Evolutionary conservation across 148 eudicot species (phyloP).

Genomic region (Arctostaphylos glauca): DNA sequence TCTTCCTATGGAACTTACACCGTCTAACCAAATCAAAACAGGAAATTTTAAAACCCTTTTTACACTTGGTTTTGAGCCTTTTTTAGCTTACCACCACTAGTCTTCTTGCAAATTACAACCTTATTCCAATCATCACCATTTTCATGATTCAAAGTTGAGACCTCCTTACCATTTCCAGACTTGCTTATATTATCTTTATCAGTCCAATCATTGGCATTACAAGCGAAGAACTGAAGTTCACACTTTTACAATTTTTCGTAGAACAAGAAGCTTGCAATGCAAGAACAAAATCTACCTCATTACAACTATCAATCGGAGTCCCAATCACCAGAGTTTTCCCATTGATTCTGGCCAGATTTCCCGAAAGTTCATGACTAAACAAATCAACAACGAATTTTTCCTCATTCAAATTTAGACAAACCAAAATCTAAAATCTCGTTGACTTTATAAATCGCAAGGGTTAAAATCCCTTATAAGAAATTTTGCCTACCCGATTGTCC

Average conservation of each 20-base stretch:
- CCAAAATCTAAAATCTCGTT: constrained; percentile 82
- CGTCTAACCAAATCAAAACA: constrained; percentile 45
- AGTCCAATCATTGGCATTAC: constrained; percentile 11
- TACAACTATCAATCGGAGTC: constrained; percentile 40
- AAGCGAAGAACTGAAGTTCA: constrained; percentile 28
- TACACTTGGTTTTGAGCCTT: constrained; percentile 43
- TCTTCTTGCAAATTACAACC: constrained; percentile 47
- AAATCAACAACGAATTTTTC: constrained; percentile 72
- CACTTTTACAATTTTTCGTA: constrained; percentile 41
- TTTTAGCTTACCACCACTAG: constrained; percentile 45
- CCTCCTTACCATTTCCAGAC: constrained; percentile 76
- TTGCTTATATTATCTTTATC: constrained; percentile 16
- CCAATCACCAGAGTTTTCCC: constrained; percentile 43
- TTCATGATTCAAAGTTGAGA: constrained; percentile 36
- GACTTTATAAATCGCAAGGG: no score
- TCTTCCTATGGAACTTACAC: constrained; percentile 36
- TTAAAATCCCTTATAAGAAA: no score
- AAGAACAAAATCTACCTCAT: constrained; percentile 84
- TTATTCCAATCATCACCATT: constrained; percentile 33
- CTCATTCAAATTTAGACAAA: constrained; percentile 67
- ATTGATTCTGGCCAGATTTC: constrained; percentile 39
- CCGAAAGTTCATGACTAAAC: constrained; percentile 80
- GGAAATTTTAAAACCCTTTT: constrained; percentile 43
- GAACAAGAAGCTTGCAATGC: constrained; percentile 89
- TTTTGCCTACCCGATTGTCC: no score